Conservation (phyloP, 805 yeast species). For the Sugiyamaella smithiae region DNA sequence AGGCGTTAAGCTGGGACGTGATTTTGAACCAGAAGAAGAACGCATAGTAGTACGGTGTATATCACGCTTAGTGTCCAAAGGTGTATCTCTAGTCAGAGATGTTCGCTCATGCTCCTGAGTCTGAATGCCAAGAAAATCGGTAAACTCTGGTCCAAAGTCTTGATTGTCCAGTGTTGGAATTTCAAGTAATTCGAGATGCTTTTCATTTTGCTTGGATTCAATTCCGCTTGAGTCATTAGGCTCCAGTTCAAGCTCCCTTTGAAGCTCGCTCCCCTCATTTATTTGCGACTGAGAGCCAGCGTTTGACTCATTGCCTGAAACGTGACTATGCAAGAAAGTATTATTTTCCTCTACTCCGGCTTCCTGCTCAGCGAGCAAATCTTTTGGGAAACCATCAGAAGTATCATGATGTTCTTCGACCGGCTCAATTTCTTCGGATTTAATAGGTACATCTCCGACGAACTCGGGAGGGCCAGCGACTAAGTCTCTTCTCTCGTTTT, state of each 20-base stretch:
- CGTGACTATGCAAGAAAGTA: neutral
- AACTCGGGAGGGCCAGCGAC: neutral
- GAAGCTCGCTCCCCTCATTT: neutral
- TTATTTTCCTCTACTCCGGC: neutral
- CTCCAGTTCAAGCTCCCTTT: neutral
- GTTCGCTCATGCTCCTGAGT: conserved; percentile 1
- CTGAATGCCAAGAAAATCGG: conserved; percentile 14
- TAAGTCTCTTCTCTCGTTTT: neutral
- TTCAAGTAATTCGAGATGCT: neutral
- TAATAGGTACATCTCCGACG: neutral
- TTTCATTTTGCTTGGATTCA: too few relatives aligned
- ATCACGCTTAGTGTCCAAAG: neutral
- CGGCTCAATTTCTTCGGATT: neutral
- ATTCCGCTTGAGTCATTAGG: too few relatives aligned
- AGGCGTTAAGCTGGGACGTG: conserved; percentile 25
- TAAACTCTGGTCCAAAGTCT: conserved; percentile 23
- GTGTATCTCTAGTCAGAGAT: neutral
- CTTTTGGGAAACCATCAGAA: too few relatives aligned
- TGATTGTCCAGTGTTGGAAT: conserved; percentile 19
- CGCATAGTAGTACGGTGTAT: conserved; percentile 18
- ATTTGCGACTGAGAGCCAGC: neutral
- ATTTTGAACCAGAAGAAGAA: conserved; percentile 21
- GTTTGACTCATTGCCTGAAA: neutral
- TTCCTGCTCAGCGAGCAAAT: neutral
- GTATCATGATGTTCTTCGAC: too few relatives aligned